Evolutionary conservation across 371 early-diverging fungal species (phyloP), one percentile per base, ranked within the genome.

Genomic region (Syncephalastrum contaminatum): DNA sequence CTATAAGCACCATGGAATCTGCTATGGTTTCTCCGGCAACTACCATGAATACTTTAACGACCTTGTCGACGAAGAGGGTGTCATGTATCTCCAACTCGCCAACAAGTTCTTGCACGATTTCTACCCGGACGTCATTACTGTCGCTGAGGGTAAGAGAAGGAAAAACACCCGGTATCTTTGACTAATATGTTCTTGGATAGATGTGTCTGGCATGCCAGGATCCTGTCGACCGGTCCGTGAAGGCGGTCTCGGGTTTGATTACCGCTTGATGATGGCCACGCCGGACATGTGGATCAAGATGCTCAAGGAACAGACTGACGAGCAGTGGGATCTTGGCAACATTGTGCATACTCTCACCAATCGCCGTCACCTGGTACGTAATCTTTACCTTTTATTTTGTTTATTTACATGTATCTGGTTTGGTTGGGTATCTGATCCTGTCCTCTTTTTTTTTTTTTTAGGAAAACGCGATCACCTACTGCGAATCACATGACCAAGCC

Each of bases 251-350:
- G 98, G 98, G 0, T 97, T 97, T 65, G 98, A 97, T 70, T 97
- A 96, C 62, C 86, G 98, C n/a, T 83, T 97, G 27, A 88, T 85
- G 0, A 97, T 97, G 98, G 94, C 97, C n/a, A 77, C 96, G 42
- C 98, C 98, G 0, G 98, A 97, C 73, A 97, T 95, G 95, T 97
- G 98, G 98, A 97, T 97, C 80, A 97, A 97, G 71, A 48, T 92
- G 56, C 74, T 97, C 54, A 97, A 97, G 72, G 96, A 97, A 64
- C 63, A 66, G 51, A 60, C 78, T n/a, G 98, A 97, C 62, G 97
- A 96, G 52, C 89, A 96, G 40, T 97, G 98, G 98, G 80, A 91
- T 41, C 88, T 97, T 77, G 92, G 85, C 43, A 75, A 89, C 54
- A 88, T 97, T 65, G 81, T 81, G 10, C 87, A 87, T 69, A 94